These are phyloP conservation scores for Flaveria linearis DNA, from an alignment of 129 eudicot genomes.

Conservation along the genomic window DNA sequence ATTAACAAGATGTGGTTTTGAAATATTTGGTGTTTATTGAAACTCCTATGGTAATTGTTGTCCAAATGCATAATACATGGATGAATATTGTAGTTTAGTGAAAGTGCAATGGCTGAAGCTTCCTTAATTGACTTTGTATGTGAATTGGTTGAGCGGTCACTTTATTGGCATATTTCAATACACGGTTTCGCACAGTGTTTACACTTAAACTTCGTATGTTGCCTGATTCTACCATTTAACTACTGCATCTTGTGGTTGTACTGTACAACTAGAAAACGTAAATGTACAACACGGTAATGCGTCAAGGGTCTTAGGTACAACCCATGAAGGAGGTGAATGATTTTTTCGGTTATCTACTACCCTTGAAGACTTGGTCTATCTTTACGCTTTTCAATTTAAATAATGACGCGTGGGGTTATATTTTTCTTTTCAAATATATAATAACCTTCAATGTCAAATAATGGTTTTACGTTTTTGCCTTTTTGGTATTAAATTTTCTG, in stretches of 20 bases:
- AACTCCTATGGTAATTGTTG: neutral
- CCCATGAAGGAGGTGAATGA: neutral
- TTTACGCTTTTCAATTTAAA: slow-evolving; percentile 18
- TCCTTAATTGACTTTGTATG: slow-evolving; percentile 47
- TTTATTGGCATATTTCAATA: slow-evolving; percentile 30
- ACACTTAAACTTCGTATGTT: neutral
- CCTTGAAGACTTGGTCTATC: slow-evolving; percentile 33
- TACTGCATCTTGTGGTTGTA: slow-evolving; percentile 25
- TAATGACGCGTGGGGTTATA: slow-evolving; percentile 25
- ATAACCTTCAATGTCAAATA: too few relatives aligned
- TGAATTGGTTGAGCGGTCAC: slow-evolving; percentile 42
- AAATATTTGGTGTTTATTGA: neutral
- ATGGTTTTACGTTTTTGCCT: too few relatives aligned
- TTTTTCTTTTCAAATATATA: too few relatives aligned
- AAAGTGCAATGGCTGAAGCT: slow-evolving; percentile 28
- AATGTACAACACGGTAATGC: slow-evolving; percentile 13
- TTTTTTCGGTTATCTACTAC: slow-evolving; percentile 39
- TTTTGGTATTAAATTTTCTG: too few relatives aligned
- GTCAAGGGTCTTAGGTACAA: slow-evolving; percentile 18
- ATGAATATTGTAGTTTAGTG: neutral
- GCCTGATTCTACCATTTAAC: neutral
- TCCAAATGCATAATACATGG: neutral
- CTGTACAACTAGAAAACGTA: slow-evolving; percentile 6
- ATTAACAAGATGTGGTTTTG: too few relatives aligned
- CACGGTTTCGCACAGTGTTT: slow-evolving; percentile 36